Percentiles rank a stretch among this genome's conserved stretches.
Evolutionary conservation across 2,329 filamentous ascomycete genomes (phyloP).

Genomic region (Phialophora tarda): DNA sequence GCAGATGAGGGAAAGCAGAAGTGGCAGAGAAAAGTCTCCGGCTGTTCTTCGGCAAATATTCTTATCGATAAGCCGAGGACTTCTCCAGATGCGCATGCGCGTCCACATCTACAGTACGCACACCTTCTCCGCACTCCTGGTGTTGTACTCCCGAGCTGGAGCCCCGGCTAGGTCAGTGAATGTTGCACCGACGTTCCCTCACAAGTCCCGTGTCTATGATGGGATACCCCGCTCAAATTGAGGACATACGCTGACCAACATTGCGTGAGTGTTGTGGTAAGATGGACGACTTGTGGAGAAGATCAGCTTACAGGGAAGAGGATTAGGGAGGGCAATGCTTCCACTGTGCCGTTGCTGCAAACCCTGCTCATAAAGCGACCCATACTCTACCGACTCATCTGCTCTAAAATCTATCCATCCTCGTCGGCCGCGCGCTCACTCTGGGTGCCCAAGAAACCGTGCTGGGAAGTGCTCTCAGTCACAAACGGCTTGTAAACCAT

Average conservation of each 20-base stretch:
- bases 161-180: not conserved
- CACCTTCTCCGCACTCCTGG: not conserved
- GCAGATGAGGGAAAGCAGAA: not conserved
- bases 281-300: not conserved
- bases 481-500: not conserved
- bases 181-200: not conserved
- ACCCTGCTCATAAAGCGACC: not conserved
- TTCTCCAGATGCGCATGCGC: not conserved
- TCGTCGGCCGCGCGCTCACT: too few species aligned
- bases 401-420: not conserved
- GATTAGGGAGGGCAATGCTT: not conserved
- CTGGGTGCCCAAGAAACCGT: not conserved
- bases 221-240: not conserved
- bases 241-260: not conserved
- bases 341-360: not conserved
- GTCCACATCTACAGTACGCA: not conserved
- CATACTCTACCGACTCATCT: not conserved
- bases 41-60: not conserved
- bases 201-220: not conserved
- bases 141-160: not conserved
- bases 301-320: not conserved
- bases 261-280: not conserved
- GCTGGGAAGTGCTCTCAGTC: not conserved
- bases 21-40: not conserved
- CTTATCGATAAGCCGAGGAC: not conserved